Percentiles rank a stretch among this genome's conserved stretches.
Evolutionary conservation across 805 yeast genomes (phyloP).

Genomic region (Candida easanensis): DNA sequence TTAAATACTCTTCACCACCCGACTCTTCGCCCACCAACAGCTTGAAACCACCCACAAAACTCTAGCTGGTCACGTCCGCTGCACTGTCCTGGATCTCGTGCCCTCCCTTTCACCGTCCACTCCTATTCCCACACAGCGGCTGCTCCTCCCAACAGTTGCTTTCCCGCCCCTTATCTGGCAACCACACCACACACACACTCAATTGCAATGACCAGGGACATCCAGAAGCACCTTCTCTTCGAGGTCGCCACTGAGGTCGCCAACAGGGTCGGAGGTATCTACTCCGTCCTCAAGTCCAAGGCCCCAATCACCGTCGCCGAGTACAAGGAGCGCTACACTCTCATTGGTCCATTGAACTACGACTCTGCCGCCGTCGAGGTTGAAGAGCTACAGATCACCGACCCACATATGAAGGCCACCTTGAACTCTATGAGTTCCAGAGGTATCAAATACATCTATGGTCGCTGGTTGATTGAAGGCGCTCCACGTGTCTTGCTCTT

Average conservation of each 20-base stretch:
- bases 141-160: background rate
- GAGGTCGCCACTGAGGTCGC: slow-evolving; percentile 98
- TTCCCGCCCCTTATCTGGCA: background rate
- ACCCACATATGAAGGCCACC: slow-evolving; percentile 54
- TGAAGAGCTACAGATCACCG: slow-evolving; percentile 64
- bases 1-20: background rate
- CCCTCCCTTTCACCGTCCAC: background rate
- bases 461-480: slow-evolving; percentile 96
- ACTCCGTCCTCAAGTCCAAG: slow-evolving; percentile 92
- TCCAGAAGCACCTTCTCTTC: slow-evolving; percentile 80
- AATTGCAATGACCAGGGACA: slow-evolving; percentile 64
- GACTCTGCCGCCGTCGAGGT: slow-evolving; percentile 76
- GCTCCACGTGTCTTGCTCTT: slow-evolving; percentile 92
- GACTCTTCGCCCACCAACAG: background rate
- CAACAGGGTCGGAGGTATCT: slow-evolving; percentile 95
- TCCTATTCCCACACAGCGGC: background rate
- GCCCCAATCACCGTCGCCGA: slow-evolving; percentile 96
- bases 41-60: background rate
- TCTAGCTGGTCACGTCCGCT: no score
- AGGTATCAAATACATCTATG: slow-evolving; percentile 82
- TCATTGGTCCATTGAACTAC: slow-evolving; percentile 82
- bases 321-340: slow-evolving; percentile 79
- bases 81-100: no score
- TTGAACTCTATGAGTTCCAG: slow-evolving; percentile 77
- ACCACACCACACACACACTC: background rate